Evolutionary conservation across 148 eudicot genomes (phyloP).

Genomic region (Vaccinium macrocarpon): DNA sequence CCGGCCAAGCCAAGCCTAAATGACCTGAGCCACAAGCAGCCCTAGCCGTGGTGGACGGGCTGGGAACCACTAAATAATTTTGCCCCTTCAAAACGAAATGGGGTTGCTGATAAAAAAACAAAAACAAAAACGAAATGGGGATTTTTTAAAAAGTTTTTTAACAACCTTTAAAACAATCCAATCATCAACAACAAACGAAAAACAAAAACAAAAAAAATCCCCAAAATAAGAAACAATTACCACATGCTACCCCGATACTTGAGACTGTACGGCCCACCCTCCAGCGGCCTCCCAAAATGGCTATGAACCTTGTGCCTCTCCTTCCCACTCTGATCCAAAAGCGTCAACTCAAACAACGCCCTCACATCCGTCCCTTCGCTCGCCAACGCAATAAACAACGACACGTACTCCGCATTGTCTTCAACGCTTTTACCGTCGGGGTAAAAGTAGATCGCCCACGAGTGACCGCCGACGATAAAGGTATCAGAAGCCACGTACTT

Average conservation of each 20-base stretch:
- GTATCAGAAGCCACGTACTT: conserved; percentile 48
- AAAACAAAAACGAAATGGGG: too few relatives aligned
- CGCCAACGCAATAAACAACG: conserved; percentile 51
- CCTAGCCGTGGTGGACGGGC: too few relatives aligned
- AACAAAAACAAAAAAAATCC: background rate
- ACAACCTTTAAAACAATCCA: background rate
- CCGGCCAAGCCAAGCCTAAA: too few relatives aligned
- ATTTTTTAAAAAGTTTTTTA: background rate
- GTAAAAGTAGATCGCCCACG: conserved; percentile 53
- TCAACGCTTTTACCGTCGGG: conserved; percentile 56
- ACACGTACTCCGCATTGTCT: conserved; percentile 44
- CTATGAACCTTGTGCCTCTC: conserved; percentile 56
- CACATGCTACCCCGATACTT: conserved; percentile 57
- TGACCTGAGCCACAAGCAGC: too few relatives aligned
- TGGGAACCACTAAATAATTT: too few relatives aligned
- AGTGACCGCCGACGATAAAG: conserved; percentile 42
- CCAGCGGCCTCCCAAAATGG: conserved; percentile 55
- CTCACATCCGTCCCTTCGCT: conserved; percentile 56
- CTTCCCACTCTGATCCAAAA: conserved; percentile 54
- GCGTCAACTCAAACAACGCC: conserved; percentile 52
- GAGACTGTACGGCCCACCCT: conserved; percentile 47
- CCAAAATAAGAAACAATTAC: conserved; percentile 18
- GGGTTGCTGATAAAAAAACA: too few relatives aligned
- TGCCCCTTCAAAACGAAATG: too few relatives aligned
- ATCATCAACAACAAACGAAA: background rate